These are phyloP conservation scores for Acephala macrosclerotiorum DNA, from an alignment of 2,329 filamentous ascomycete genomes.

Conservation along the genomic window DNA sequence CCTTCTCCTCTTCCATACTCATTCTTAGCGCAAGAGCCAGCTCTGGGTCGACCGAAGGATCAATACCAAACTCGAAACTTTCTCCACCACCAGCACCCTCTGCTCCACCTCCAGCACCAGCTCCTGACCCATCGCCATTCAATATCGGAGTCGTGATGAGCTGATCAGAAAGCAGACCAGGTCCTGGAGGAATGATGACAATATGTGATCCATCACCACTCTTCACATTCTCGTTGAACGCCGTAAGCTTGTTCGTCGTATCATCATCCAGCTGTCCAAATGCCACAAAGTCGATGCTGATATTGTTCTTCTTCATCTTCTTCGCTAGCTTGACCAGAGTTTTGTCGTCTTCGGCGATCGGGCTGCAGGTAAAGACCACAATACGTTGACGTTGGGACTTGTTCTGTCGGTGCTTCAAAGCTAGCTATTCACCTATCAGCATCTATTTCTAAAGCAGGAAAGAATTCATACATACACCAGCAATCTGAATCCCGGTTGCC, in stretches of 20 bases:
- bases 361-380: conserved; percentile 95
- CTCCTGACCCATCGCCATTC: conserved; percentile 75
- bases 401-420: conserved; percentile 97
- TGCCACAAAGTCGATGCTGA: conserved; percentile 91
- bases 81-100: conserved; percentile 62
- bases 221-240: conserved; percentile 94
- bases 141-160: conserved; percentile 90
- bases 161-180: conserved; percentile 91
- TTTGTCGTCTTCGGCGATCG: conserved; percentile 89
- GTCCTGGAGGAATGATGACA: conserved; percentile 87
- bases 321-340: conserved; percentile 88
- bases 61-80: conserved; percentile 86
- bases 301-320: conserved; percentile 98
- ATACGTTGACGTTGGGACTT: conserved; percentile 96
- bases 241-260: conserved; percentile 88
- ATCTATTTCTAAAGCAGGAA: background rate
- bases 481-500: conserved; percentile 93
- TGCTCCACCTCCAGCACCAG: conserved; percentile 58
- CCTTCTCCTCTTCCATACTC: conserved; percentile 98
- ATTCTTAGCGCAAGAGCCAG: conserved; percentile 92
- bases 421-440: conserved; percentile 67
- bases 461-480: conserved; percentile 70
- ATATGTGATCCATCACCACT: conserved; percentile 90
- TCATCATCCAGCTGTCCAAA: conserved; percentile 95
- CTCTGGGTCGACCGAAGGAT: conserved; percentile 91